Conservation (phyloP, 306 rosid genomes). For the Potentilla sterilis region DNA sequence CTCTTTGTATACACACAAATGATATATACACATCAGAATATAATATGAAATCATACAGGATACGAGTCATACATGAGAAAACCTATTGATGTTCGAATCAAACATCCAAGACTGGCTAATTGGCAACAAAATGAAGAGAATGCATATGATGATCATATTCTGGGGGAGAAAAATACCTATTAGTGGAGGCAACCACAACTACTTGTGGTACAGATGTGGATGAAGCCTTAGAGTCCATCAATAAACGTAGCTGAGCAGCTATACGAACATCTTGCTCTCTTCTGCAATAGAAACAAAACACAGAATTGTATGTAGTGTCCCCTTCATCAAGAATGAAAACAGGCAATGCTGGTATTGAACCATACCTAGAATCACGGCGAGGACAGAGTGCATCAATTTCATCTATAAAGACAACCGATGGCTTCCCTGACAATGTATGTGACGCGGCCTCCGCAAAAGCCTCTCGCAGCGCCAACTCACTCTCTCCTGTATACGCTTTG, state of each 20-base stretch:
- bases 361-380: constrained; percentile 74
- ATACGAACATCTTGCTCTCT: constrained; percentile 78
- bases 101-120: neutral
- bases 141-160: neutral
- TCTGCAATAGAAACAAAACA: constrained; percentile 44
- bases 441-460: constrained; percentile 77
- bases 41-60: neutral
- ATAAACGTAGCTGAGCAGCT: constrained; percentile 63
- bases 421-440: constrained; percentile 52
- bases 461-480: constrained; percentile 73
- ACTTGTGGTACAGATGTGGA: constrained; percentile 48
- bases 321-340: neutral
- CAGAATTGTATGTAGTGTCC: neutral
- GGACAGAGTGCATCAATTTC: constrained; percentile 91
- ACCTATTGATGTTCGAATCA: constrained; percentile 2
- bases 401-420: constrained; percentile 76
- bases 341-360: neutral
- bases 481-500: constrained; percentile 74
- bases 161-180: constrained; percentile 49
- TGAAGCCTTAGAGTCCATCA: constrained; percentile 71
- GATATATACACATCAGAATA: constrained; percentile 17
- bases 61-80: neutral
- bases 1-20: constrained; percentile 43
- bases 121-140: neutral
- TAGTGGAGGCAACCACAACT: constrained; percentile 88